Evolutionary conservation across 306 rosid species (phyloP).

Genomic region (Acmispon strigosus): DNA sequence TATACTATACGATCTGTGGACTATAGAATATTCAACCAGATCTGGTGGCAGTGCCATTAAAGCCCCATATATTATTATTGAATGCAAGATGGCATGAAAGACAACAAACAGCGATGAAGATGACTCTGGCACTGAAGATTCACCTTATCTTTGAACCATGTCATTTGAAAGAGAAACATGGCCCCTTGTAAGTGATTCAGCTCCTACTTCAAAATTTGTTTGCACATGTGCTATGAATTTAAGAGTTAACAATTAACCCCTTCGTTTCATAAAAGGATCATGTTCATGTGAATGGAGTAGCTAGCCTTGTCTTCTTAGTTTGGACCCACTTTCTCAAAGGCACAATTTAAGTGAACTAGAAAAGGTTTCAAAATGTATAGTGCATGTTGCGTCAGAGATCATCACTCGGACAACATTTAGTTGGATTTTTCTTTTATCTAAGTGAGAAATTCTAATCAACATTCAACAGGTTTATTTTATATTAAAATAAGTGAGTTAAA

Average conservation of each 20-base stretch:
- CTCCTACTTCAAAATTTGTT: constrained; percentile 6
- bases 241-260: not conserved
- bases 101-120: constrained; percentile 8
- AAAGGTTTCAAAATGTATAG: not conserved
- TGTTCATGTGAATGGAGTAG: not conserved
- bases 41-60: not conserved
- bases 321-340: not conserved
- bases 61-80: not conserved
- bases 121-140: not conserved
- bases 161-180: constrained; percentile 28
- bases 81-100: constrained; percentile 4
- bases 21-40: constrained; percentile 15
- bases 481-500: no score
- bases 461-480: no score
- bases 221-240: not conserved
- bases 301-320: not conserved
- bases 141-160: constrained; percentile 22
- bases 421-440: not conserved
- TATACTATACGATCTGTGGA: not conserved
- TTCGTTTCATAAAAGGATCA: not conserved
- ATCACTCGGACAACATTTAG: not conserved
- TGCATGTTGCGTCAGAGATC: constrained; percentile 30
- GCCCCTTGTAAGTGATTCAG: constrained; percentile 2
- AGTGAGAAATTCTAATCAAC: not conserved
- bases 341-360: not conserved